Evolutionary conservation across 176 grass and related monocot species (phyloP).

Genomic region (Sorghum bicolor): DNA sequence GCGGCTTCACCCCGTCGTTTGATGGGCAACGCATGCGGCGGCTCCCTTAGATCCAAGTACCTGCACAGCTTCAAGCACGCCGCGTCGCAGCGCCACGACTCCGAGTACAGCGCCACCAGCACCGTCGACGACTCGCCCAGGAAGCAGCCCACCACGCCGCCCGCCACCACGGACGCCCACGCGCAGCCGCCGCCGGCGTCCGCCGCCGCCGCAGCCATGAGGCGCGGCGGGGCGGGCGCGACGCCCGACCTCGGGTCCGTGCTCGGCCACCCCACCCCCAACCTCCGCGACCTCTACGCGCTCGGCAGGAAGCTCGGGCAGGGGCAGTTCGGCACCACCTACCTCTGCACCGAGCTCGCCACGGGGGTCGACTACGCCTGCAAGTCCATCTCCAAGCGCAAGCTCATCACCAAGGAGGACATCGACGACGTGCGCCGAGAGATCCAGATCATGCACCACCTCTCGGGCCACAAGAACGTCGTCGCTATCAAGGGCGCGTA

Average conservation of each 20-base stretch:
- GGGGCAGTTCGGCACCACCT: slow-evolving; percentile 94
- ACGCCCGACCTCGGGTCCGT: slow-evolving; percentile 51
- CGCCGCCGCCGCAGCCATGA: slow-evolving; percentile 27
- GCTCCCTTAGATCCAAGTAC: slow-evolving; percentile 70
- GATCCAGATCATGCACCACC: slow-evolving; percentile 99
- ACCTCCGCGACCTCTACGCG: slow-evolving; percentile 71
- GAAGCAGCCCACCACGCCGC: slow-evolving; percentile 28
- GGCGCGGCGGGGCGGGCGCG: slow-evolving; percentile 42
- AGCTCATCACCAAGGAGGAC: slow-evolving; percentile 92
- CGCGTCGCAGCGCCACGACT: slow-evolving; percentile 39
- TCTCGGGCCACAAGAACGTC: slow-evolving; percentile 77
- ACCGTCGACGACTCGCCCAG: slow-evolving; percentile 34
- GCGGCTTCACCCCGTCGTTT: slow-evolving; percentile 53
- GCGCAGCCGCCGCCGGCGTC: slow-evolving; percentile 14
- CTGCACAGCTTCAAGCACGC: slow-evolving; percentile 48
- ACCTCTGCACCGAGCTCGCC: slow-evolving; percentile 78
- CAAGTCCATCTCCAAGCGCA: slow-evolving; percentile 96
- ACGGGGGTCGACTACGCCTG: slow-evolving; percentile 78
- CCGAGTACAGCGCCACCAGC: slow-evolving; percentile 26
- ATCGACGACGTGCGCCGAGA: slow-evolving; percentile 95
- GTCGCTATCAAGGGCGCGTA: slow-evolving; percentile 95
- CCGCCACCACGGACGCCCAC: slow-evolving; percentile 33
- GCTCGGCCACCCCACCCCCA: slow-evolving; percentile 70
- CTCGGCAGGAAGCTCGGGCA: slow-evolving; percentile 81
- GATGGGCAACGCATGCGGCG: slow-evolving; percentile 97